Evolutionary conservation across 352 stramenopile genomes (phyloP).

Genomic region (Pythium biforme): DNA sequence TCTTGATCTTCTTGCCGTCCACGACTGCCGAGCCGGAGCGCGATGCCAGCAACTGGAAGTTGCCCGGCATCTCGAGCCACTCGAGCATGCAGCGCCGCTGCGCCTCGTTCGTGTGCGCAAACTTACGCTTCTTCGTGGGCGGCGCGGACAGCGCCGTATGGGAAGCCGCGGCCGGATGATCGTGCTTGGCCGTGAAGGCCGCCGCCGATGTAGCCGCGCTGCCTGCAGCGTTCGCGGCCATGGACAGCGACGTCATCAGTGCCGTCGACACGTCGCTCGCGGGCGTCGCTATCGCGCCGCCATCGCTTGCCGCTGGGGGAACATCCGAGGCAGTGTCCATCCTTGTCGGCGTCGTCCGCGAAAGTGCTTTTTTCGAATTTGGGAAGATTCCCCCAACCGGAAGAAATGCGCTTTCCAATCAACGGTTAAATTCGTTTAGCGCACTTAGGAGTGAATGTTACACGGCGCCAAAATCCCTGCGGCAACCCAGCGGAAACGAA

Average conservation of each 20-base stretch:
- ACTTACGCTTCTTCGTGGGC: constrained; percentile 38
- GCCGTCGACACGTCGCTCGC: neutral
- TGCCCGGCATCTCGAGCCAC: constrained; percentile 48
- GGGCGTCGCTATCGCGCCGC: no score
- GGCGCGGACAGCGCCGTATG: no score
- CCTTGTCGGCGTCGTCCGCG: neutral
- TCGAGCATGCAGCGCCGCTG: constrained; percentile 51
- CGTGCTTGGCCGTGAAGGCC: neutral
- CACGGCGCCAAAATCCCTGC: neutral
- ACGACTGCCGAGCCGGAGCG: constrained; percentile 1
- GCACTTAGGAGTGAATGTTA: neutral
- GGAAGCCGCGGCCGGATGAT: neutral
- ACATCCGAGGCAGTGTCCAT: neutral
- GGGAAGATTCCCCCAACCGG: neutral
- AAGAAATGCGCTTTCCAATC: constrained; percentile 9
- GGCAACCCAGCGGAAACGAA: neutral
- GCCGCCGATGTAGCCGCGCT: no score
- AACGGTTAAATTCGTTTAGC: neutral
- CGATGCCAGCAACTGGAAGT: constrained; percentile 46
- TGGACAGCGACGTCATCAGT: neutral
- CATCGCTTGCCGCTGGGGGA: neutral
- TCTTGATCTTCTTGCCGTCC: constrained; percentile 39
- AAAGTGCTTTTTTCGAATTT: constrained; percentile 13
- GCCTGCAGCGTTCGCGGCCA: neutral
- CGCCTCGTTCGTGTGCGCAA: constrained; percentile 44